A percentile compares a stretch with the other conserved stretches of the same genome.
Evolutionary conservation across 352 stramenopile species (phyloP).

Genomic region (Globisporangium lucens): DNA sequence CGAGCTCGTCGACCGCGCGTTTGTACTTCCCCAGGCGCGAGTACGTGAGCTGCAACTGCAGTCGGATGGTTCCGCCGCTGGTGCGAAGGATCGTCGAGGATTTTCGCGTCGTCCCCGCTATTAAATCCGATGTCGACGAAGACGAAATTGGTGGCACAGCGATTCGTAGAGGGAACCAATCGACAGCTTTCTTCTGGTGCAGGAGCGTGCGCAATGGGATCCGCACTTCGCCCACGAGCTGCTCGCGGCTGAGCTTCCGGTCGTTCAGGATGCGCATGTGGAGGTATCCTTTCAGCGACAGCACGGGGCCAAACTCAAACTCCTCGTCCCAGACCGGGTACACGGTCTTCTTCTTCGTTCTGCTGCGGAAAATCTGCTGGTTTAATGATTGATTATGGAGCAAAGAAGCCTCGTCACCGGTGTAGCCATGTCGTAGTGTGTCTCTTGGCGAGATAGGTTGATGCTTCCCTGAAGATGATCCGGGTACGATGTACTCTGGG

Average conservation of each 20-base stretch:
- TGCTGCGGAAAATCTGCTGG: conserved; percentile 43
- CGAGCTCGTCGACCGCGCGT: conserved; percentile 54
- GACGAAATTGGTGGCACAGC: conserved; percentile 18
- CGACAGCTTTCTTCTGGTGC: conserved; percentile 58
- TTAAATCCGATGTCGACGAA: neutral
- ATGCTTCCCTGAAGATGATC: neutral
- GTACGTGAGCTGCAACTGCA: conserved; percentile 65
- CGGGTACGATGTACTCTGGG: conserved; percentile 29
- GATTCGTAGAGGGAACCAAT: conserved; percentile 56
- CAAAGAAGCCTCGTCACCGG: neutral
- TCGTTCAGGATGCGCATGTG: conserved; percentile 70
- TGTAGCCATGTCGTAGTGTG: neutral
- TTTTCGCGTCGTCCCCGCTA: conserved; percentile 14
- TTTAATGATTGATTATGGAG: neutral
- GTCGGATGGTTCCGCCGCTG: conserved; percentile 38
- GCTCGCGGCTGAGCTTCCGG: conserved; percentile 57
- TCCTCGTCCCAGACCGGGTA: conserved; percentile 81
- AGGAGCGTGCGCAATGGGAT: conserved; percentile 59
- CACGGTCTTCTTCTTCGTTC: conserved; percentile 69
- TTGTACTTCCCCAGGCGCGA: conserved; percentile 61
- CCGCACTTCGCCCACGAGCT: conserved; percentile 62
- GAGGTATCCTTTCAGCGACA: conserved; percentile 66
- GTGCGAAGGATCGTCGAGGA: conserved; percentile 18
- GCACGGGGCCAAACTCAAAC: conserved; percentile 58
- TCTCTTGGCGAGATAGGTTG: neutral